phyloP scores from a whole-genome alignment of 768 basidiomycete species.

The Mycena vulgaris region DNA sequence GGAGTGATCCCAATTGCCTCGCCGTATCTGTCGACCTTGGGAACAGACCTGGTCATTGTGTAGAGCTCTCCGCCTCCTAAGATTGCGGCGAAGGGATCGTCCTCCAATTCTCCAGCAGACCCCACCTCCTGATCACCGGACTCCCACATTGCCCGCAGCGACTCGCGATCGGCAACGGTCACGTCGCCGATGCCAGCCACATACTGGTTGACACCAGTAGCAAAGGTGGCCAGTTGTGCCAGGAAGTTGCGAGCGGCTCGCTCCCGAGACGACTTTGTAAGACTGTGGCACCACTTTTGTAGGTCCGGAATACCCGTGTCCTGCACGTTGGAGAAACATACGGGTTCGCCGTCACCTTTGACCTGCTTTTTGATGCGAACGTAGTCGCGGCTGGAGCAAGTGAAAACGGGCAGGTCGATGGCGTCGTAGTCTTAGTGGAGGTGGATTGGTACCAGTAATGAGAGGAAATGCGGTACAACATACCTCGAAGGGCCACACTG shows the following conservation, averaged over 20 bases:
- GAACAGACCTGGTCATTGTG: constrained; percentile 50
- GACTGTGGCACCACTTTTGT: constrained; percentile 70
- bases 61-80: constrained; percentile 53
- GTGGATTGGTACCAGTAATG: background rate
- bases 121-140: constrained; percentile 48
- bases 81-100: constrained; percentile 53
- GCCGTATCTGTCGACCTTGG: constrained; percentile 61
- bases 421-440: constrained; percentile 67
- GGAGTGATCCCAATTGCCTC: constrained; percentile 63
- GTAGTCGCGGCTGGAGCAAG: constrained; percentile 74
- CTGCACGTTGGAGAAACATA: constrained; percentile 66
- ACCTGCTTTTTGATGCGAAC: constrained; percentile 71
- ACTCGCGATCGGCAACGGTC: constrained; percentile 64
- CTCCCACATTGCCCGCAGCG: constrained; percentile 68
- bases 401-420: constrained; percentile 76
- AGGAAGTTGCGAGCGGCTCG: constrained; percentile 61
- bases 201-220: constrained; percentile 62
- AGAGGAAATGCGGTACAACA: constrained; percentile 25
- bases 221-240: constrained; percentile 64
- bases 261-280: constrained; percentile 69
- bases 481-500: constrained; percentile 63
- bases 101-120: constrained; percentile 43
- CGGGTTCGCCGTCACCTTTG: constrained; percentile 71
- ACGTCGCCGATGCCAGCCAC: constrained; percentile 68
- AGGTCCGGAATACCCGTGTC: constrained; percentile 72